Percentiles rank a stretch among this genome's conserved stretches.
Conservation (phyloP, 108 stramenopile species). For the Conticribra weissflogii region DNA sequence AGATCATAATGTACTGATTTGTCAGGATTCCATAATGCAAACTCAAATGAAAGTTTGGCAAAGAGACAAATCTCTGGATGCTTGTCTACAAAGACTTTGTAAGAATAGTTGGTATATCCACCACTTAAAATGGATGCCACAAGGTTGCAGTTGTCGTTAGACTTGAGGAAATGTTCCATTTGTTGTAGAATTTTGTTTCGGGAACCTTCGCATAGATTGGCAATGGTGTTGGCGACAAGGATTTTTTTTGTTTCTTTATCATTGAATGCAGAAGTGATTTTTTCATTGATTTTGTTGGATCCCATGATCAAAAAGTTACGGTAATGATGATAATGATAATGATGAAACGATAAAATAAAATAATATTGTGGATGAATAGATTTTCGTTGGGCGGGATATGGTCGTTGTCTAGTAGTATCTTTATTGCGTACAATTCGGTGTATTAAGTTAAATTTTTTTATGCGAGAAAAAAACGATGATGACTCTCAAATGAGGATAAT, state of each 20-base stretch:
- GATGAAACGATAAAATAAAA: no score
- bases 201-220: constrained; percentile 6
- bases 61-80: constrained; percentile 34
- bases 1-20: constrained; percentile 21
- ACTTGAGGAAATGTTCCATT: constrained; percentile 2
- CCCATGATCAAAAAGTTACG: no score
- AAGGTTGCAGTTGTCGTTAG: constrained; percentile 19
- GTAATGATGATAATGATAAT: no score
- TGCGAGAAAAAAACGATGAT: no score
- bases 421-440: no score
- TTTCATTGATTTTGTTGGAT: no score
- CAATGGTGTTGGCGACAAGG: constrained; percentile 19
- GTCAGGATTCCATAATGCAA: constrained; percentile 45
- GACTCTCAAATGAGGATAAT: no score
- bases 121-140: constrained; percentile 26
- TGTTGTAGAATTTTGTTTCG: constrained; percentile 18
- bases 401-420: no score
- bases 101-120: constrained; percentile 42
- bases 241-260: constrained; percentile 20
- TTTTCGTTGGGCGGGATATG: no score
- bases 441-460: no score
- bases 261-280: no score
- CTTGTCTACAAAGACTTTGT: constrained; percentile 26
- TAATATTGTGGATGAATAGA: no score
- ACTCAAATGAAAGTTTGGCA: constrained; percentile 44